A percentile compares a stretch with the other conserved stretches of the same genome.
phyloP scores from a whole-genome alignment of 495 filamentous ascomycete genomes.

The Aspergillus kassunensis region DNA sequence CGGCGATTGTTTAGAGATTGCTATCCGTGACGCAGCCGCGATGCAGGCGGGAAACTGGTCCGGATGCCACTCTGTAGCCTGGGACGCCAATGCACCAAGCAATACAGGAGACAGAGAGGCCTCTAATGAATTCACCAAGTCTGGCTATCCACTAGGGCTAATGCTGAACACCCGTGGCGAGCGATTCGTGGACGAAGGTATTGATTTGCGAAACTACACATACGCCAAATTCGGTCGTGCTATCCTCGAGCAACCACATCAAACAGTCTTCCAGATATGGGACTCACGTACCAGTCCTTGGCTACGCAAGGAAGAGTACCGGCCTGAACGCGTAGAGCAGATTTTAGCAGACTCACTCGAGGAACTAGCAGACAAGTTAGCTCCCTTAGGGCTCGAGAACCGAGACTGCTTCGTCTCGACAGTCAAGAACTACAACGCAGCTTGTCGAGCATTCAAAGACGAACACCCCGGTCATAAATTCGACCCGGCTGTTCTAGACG shows the following conservation, averaged over 20 bases:
- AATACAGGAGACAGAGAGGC: slow-evolving; percentile 47
- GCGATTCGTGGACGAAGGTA: slow-evolving; percentile 61
- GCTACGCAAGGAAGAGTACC: slow-evolving; percentile 56
- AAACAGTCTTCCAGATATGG: slow-evolving; percentile 60
- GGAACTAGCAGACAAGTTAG: slow-evolving; percentile 49
- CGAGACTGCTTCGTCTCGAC: slow-evolving; percentile 41
- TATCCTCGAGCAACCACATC: slow-evolving; percentile 52
- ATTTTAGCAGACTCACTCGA: slow-evolving; percentile 46
- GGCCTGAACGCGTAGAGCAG: slow-evolving; percentile 47
- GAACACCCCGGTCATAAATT: slow-evolving; percentile 40
- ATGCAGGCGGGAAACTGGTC: slow-evolving; percentile 53
- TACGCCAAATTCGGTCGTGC: slow-evolving; percentile 57
- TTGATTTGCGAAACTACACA: slow-evolving; percentile 60
- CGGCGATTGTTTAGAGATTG: slow-evolving; percentile 49
- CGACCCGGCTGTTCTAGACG: slow-evolving; percentile 54
- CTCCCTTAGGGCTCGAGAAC: slow-evolving; percentile 37
- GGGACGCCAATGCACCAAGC: slow-evolving; percentile 55
- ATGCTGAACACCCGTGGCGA: slow-evolving; percentile 56
- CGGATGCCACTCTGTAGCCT: slow-evolving; percentile 57
- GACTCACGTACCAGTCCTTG: slow-evolving; percentile 43
- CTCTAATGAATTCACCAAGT: slow-evolving; percentile 64
- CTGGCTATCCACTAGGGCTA: slow-evolving; percentile 60
- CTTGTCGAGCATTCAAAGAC: slow-evolving; percentile 33
- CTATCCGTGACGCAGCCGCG: slow-evolving; percentile 45
- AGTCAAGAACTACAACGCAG: slow-evolving; percentile 49